Evolutionary conservation across 177 flowering plant species (phyloP).

Genomic region (Vitis hybrid): DNA sequence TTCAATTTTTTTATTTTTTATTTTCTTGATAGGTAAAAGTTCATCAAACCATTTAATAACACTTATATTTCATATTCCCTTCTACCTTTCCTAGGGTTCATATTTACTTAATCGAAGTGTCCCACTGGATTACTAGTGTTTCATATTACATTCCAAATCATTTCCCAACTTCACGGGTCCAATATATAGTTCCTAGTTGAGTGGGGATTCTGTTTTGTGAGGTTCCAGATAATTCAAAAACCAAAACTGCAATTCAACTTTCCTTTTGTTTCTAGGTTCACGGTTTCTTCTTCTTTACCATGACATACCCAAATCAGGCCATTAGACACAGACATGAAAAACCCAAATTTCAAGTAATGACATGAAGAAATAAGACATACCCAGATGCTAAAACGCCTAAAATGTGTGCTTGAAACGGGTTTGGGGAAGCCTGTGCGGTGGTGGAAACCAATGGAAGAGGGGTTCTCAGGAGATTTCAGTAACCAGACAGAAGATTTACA

Average conservation of each 20-base stretch:
- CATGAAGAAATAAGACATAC: conserved; percentile 22
- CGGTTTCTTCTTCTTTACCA: too few species aligned
- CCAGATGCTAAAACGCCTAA: conserved; percentile 30
- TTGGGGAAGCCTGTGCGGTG: conserved; percentile 11
- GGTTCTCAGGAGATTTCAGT: conserved; percentile 3
- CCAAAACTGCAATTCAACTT: not conserved
- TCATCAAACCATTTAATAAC: too few species aligned
- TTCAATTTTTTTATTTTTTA: too few species aligned
- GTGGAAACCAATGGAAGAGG: conserved; percentile 7
- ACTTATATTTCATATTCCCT: too few species aligned
- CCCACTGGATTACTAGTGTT: too few species aligned
- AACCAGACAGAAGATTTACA: conserved; percentile 2
- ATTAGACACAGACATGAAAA: not conserved
- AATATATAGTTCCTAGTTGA: too few species aligned
- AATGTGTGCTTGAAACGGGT: not conserved
- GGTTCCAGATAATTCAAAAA: not conserved
- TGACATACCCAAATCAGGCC: not conserved
- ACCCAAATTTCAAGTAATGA: not conserved
- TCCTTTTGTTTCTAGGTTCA: not conserved
- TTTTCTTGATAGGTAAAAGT: too few species aligned
- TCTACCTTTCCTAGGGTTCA: too few species aligned
- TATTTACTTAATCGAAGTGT: too few species aligned
- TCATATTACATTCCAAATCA: too few species aligned
- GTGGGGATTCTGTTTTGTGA: too few species aligned
- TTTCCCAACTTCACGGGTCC: too few species aligned